phyloP scores from a whole-genome alignment of 352 stramenopile genomes.

The Pythium rishiriense region DNA sequence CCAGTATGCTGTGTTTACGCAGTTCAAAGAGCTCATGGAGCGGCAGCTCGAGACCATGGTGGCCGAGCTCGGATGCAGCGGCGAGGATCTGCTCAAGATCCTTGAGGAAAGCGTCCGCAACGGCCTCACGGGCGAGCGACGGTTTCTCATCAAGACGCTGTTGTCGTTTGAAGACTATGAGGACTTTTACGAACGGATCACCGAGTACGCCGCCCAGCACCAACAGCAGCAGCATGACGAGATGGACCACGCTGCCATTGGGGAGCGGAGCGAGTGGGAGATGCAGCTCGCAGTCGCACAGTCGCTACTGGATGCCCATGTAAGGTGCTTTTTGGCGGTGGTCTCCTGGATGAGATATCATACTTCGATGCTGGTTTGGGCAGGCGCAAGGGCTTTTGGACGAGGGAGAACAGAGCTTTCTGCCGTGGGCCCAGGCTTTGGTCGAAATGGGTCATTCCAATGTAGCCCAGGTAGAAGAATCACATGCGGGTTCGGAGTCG shows the following conservation, averaged over 20 bases:
- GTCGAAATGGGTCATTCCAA: constrained; percentile 45
- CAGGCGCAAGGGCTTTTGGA: constrained; percentile 52
- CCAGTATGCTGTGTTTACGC: constrained; percentile 67
- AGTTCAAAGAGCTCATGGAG: constrained; percentile 75
- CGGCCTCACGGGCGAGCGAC: constrained; percentile 42
- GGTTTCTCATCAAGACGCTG: constrained; percentile 68
- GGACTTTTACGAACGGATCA: constrained; percentile 59
- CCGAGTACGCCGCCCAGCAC: constrained; percentile 42
- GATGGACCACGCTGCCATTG: not conserved
- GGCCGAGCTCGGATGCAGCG: constrained; percentile 58
- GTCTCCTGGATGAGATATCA: too few relatives aligned
- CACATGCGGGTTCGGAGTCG: not conserved
- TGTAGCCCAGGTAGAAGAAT: not conserved
- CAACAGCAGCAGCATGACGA: constrained; percentile 27
- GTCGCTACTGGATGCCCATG: constrained; percentile 65
- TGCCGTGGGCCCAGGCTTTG: constrained; percentile 67
- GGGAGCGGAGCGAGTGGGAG: constrained; percentile 44
- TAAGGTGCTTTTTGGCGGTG: too few relatives aligned
- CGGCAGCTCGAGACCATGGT: constrained; percentile 60
- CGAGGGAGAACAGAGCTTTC: constrained; percentile 48
- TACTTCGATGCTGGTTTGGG: too few relatives aligned
- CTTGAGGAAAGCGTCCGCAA: constrained; percentile 42
- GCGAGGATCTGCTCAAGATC: constrained; percentile 48
- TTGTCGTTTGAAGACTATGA: constrained; percentile 72
- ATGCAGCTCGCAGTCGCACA: constrained; percentile 66